Conservation (phyloP, 768 basidiomycete species). For the Podaxis sp. region DNA sequence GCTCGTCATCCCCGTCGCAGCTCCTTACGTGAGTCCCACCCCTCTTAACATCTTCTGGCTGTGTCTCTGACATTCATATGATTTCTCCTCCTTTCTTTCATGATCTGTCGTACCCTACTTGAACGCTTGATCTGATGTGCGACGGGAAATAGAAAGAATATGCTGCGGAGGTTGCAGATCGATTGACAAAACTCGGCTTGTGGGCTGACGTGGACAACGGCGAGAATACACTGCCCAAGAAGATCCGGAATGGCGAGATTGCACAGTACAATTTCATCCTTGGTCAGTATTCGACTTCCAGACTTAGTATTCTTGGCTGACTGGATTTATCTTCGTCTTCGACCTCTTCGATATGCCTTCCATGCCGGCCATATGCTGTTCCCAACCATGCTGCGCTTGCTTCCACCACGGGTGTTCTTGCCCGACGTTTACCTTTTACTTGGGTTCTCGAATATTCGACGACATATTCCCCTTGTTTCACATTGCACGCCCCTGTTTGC, state of each 20-base stretch:
- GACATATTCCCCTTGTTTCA: not conserved
- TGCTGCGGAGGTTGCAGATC: constrained; percentile 75
- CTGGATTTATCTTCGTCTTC: not conserved
- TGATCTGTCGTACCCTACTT: not conserved
- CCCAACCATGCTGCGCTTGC: not conserved
- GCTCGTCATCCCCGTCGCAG: constrained; percentile 90
- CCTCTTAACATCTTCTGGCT: constrained; percentile 11
- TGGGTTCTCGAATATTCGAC: not conserved
- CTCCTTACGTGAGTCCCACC: constrained; percentile 68
- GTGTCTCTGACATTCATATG: constrained; percentile 12
- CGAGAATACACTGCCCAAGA: constrained; percentile 91
- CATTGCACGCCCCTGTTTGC: not conserved
- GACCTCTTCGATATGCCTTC: not conserved
- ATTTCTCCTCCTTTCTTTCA: not conserved
- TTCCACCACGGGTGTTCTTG: not conserved
- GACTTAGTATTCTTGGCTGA: not conserved
- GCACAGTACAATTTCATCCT: constrained; percentile 98
- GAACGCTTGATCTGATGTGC: constrained; percentile 1
- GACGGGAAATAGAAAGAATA: constrained; percentile 72
- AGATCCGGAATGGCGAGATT: constrained; percentile 95
- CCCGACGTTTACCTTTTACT: not conserved
- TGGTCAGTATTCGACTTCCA: constrained; percentile 49
- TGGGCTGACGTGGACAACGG: constrained; percentile 93
- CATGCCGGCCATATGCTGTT: not conserved
- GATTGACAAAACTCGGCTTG: constrained; percentile 66